Evolutionary conservation across 805 yeast species (phyloP), one percentile per base, ranked within the genome.

Genomic region (Candida xyloterini): DNA sequence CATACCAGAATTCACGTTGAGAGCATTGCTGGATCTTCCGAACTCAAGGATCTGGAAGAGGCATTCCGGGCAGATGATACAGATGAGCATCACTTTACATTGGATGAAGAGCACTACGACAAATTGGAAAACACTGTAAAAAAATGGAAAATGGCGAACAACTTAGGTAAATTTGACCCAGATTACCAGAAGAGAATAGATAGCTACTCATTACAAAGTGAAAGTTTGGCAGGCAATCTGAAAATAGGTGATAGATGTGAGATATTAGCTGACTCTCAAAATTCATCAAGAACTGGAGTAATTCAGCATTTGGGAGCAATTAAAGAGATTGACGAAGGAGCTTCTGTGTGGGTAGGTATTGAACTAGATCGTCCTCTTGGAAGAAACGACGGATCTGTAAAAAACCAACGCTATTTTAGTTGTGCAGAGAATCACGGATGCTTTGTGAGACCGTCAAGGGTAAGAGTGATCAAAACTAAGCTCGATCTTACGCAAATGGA

Each of bases 351-450:
- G 96, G 73, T 85, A 22, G 98, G 97, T 0, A 74, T 91, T 3
- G 85, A 81, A 51, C 79, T 89, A 39, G 93, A 85, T 51, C 88
- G 84, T 50, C 91, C 97, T 0, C 73, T 75, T 7, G 98, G 98
- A 5, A 87, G 84, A 59, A 87, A 90, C 54, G 78, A 87, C 55
- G 98, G 98, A 0, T 63, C 77, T 15, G 65, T 88, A 27, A 76
- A 78, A 25, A 89, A 86, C 0, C 57, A 50, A 1, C 53, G 69
- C 25, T 73, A 84, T 47, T 90, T 91, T 56, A 54, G 65, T 4
- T 77, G 88, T 23, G 53, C 55, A 5, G 53, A 53, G 0, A 72
- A 73, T 15, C 80, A 85, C 53, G 97, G 97, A 5, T 79, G 88
- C 5, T 87, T 91, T 59, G 77, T 89, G 10, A 76, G 76, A 43